Base-by-base conservation (phyloP, 129 eudicot genomes). In the Pseudognaphalium luteoalbum region DNA sequence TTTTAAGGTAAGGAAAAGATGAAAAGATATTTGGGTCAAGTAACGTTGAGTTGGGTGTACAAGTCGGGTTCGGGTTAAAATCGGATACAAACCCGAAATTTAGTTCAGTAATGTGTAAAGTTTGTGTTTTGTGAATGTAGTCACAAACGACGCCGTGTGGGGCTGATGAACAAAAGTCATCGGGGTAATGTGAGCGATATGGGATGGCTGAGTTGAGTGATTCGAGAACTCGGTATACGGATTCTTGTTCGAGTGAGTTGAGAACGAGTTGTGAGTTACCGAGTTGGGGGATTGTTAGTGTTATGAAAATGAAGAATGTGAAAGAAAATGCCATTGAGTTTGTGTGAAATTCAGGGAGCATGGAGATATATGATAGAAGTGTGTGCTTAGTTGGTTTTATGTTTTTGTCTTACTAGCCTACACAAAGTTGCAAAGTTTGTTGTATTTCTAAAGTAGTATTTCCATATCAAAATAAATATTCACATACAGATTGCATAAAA, bases 121-220 rank as follows among this genome's bases (percentile, higher is more conserved):
- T 10, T 30, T 21, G 34, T 30, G 61, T 34, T 67, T 44, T 62
- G 32, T 60, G 22, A 72, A 83, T 74, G 82, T 80, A 88, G 84
- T 83, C 94, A 77, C 97, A 91, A 61, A 85, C 87, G 59, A 91
- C 85, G 71, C 97, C 97, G 78, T 91, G 91, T 29, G 97, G 97
- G 52, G 87, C 83, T 56, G 97, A 86, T 75, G 54, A 64, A 69
- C 97, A 91, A 68, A 91, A 82, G 63, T 91, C 95, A 69, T 91
- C 95, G 2, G 97, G 86, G 83, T 82, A 91, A 6, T 88, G 85
- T 1, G 91, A 7, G 2, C 95, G 91, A 94, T 94, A 91, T 54
- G 11, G 50, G 79, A 75, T 8, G 52, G 70, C 83, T 0, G 95
- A 72, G 95, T 88, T 88, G 74, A 91, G 66, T n/a, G 92, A 86